Base-by-base conservation (phyloP, 306 rosid genomes). In the Vigna radiata region DNA sequence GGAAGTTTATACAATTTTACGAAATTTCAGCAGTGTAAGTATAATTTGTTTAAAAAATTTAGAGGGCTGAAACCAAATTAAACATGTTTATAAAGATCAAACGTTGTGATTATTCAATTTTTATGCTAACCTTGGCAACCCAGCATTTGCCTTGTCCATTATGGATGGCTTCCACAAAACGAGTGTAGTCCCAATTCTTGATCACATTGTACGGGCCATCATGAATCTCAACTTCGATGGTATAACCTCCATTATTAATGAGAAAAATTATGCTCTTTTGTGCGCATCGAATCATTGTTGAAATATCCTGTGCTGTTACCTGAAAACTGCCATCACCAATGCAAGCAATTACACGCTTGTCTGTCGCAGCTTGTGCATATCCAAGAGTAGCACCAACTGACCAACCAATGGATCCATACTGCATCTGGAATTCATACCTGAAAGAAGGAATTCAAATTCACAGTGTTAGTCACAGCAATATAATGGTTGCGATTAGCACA, bases 401-500 rank as follows among this genome's bases (percentile, higher is more conserved):
- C 97, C 98, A 94, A 23, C 97, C 97, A 77, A 94, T 91, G 9
- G 96, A 94, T 79, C 98, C 98, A 85, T 91, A 94, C 82, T 94
- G 98, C 97, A 94, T 91, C 82, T 91, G 98, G 87, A 94, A 94
- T 82, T 93, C 98, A 71, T 79, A 93, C 54, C 97, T 93, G 86
- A 82, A 75, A 88, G 72, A 86, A 52, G 53, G 70, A 83, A 74
- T 68, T 68, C 68, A 52, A n/a, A 77, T 78, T n/a, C 49, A 33
- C 37, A 48, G 50, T 73, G 68, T 71, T 50, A 76, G 46, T 70
- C 65, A 31, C 17, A n/a, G 23, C 52, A 70, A 37, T 14, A 16
- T 17, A 18, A 69, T 64, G 69, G 49, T 21, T 72, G 16, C n/a
- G 36, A 47, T 16, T 25, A 68, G 43, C 74, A 21, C 4, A 64